Percentiles rank a stretch among this genome's conserved stretches.
phyloP scores from a whole-genome alignment of 768 basidiomycete species.

The Leccinum broughii region DNA sequence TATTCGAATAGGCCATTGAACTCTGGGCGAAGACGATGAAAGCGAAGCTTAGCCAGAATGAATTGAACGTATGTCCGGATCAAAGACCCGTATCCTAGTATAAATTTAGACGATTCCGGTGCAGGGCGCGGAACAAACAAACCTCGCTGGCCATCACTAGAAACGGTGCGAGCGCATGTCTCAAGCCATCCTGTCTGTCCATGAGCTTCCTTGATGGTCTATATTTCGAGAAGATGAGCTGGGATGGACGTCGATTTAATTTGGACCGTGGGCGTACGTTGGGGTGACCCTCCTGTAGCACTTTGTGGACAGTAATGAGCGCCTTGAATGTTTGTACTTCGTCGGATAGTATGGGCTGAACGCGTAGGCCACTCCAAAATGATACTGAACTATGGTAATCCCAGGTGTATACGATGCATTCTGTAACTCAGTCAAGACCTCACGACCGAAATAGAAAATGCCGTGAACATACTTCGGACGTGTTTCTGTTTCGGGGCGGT shows the following conservation, averaged over 20 bases:
- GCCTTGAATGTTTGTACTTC: slow-evolving; percentile 99
- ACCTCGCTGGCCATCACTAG: slow-evolving; percentile 79
- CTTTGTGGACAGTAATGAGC: slow-evolving; percentile 96
- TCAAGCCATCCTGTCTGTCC: slow-evolving; percentile 98
- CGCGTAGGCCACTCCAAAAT: slow-evolving; percentile 96
- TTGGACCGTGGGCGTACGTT: slow-evolving; percentile 50
- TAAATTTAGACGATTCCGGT: slow-evolving; percentile 7
- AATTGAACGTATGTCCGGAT: slow-evolving; percentile 99
- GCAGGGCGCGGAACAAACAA: slow-evolving; percentile 1
- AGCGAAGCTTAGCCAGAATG: slow-evolving; percentile 91
- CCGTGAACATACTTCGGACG: slow-evolving; percentile 78
- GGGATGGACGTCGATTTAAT: slow-evolving; percentile 4
- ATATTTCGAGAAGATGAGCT: slow-evolving; percentile 15
- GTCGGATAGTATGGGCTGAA: slow-evolving; percentile 95
- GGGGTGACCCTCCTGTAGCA: slow-evolving; percentile 96
- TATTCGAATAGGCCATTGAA: slow-evolving; percentile 99
- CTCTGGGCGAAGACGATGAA: slow-evolving; percentile 89
- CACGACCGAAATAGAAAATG: slow-evolving; percentile 10
- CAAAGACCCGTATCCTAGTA: slow-evolving; percentile 82
- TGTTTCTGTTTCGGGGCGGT: slow-evolving; percentile 99
- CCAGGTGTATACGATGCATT: slow-evolving; percentile 99
- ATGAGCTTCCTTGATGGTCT: slow-evolving; percentile 95
- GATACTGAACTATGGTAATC: slow-evolving; percentile 98
- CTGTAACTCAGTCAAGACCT: slow-evolving; percentile 43
- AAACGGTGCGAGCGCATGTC: slow-evolving; percentile 90